Percentiles rank a stretch among this genome's conserved stretches.
These are phyloP conservation scores for Fusarium sp. DNA, from an alignment of 2,329 filamentous ascomycete species.

Conservation along the genomic window DNA sequence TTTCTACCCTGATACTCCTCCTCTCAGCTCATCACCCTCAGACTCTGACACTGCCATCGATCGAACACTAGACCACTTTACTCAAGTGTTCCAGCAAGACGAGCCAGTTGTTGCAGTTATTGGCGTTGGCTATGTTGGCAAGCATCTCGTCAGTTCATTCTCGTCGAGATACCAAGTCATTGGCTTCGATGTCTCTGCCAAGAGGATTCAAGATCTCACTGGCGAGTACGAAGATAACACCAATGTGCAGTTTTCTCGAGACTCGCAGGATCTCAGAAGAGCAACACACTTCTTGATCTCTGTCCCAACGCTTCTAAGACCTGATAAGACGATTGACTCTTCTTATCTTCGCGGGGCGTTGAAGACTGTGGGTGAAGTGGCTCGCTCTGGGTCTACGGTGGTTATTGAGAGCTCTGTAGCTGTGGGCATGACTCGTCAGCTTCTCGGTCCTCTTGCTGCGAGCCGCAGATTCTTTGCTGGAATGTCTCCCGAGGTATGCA, in stretches of 20 bases:
- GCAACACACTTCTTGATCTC: slow-evolving; percentile 65
- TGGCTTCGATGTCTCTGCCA: slow-evolving; percentile 59
- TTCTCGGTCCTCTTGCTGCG: slow-evolving; percentile 59
- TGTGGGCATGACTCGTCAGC: slow-evolving; percentile 63
- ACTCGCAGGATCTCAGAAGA: slow-evolving; percentile 50
- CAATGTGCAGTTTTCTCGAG: slow-evolving; percentile 49
- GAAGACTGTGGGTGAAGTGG: slow-evolving; percentile 55
- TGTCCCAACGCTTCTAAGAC: slow-evolving; percentile 61
- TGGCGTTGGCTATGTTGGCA: slow-evolving; percentile 65
- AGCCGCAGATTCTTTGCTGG: slow-evolving; percentile 56
- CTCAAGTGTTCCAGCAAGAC: not conserved
- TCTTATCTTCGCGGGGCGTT: slow-evolving; percentile 60
- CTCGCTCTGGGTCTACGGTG: slow-evolving; percentile 57
- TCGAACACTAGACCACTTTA: not conserved
- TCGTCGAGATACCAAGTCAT: slow-evolving; percentile 55
- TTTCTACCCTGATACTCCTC: slow-evolving; percentile 29
- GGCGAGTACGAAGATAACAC: slow-evolving; percentile 35
- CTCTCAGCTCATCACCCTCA: slow-evolving; percentile 16
- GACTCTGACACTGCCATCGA: not conserved
- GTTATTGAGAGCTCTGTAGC: slow-evolving; percentile 65
- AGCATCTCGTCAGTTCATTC: slow-evolving; percentile 59
- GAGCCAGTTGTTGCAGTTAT: slow-evolving; percentile 59
- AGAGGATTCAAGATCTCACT: slow-evolving; percentile 51
- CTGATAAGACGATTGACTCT: slow-evolving; percentile 60
- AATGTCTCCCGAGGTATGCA: slow-evolving; percentile 58